A percentile compares a stretch with the other conserved stretches of the same genome.
Conservation (phyloP, 2,329 filamentous ascomycete species). For the Diaporthe australafricana region DNA sequence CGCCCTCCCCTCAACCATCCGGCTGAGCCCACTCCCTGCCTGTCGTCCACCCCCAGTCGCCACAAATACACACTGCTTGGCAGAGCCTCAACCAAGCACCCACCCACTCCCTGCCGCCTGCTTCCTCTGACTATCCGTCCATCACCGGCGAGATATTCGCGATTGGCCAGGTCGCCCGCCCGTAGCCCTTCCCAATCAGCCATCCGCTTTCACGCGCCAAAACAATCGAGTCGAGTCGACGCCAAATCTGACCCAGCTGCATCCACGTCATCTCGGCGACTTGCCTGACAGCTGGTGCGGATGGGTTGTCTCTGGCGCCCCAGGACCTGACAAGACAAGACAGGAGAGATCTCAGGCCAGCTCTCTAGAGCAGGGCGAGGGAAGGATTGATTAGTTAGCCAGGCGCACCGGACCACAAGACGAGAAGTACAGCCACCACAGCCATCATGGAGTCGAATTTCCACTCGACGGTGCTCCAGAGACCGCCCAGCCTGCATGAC, state of each 20-base stretch:
- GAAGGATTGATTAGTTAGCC: background rate
- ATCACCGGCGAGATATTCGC: background rate
- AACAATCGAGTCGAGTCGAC: background rate
- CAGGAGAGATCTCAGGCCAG: constrained; percentile 31
- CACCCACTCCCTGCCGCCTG: background rate
- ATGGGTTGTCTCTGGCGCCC: constrained; percentile 34
- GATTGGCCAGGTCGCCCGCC: background rate
- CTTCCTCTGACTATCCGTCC: background rate
- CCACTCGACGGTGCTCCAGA: constrained; percentile 62
- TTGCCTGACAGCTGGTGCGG: constrained; percentile 20
- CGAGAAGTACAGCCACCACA: background rate
- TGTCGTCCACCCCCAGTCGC: background rate
- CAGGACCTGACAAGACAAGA: constrained; percentile 16
- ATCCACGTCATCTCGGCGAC: background rate
- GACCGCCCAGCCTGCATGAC: constrained; percentile 52
- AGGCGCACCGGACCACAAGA: background rate
- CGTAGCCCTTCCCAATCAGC: background rate
- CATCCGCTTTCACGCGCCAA: background rate
- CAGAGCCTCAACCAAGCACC: background rate
- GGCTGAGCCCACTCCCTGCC: background rate
- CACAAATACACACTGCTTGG: constrained; percentile 1
- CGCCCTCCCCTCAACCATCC: background rate
- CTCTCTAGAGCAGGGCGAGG: constrained; percentile 12
- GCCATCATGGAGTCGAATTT: constrained; percentile 60
- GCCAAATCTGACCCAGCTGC: background rate